These are phyloP conservation scores for Puccinia coronata DNA, from an alignment of 1,284 basidiomycete genomes.

Conservation along the genomic window DNA sequence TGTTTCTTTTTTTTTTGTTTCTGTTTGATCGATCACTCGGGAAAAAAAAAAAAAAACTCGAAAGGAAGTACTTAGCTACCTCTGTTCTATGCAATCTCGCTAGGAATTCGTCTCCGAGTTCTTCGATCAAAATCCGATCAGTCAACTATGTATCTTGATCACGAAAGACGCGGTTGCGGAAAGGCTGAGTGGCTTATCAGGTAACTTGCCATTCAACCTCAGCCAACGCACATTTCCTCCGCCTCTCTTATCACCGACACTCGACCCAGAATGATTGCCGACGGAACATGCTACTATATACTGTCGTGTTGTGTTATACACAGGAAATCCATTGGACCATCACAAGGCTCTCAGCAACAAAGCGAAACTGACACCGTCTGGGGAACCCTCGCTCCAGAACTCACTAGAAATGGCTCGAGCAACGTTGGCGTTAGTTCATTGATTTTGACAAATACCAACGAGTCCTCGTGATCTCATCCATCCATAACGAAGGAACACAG, in stretches of 20 bases:
- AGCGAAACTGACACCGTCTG: conserved; percentile 80
- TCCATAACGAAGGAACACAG: background rate
- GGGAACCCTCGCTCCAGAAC: conserved; percentile 95
- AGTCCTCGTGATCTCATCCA: background rate
- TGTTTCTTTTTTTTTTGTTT: too few species aligned
- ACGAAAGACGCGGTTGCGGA: conserved; percentile 58
- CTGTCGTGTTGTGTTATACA: too few species aligned
- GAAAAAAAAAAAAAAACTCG: too few species aligned
- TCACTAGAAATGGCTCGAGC: conserved; percentile 90
- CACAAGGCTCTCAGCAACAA: conserved; percentile 80
- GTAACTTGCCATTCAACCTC: background rate
- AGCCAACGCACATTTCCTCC: background rate
- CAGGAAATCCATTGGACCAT: conserved; percentile 93
- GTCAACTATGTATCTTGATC: conserved; percentile 65
- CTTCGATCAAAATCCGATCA: conserved; percentile 99
- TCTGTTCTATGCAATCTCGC: background rate
- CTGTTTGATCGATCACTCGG: too few species aligned
- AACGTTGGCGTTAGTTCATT: conserved; percentile 72
- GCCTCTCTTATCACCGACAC: background rate
- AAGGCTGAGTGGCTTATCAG: conserved; percentile 53
- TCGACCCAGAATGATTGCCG: conserved; percentile 64
- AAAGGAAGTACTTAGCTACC: background rate
- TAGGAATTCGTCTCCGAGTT: conserved; percentile 85
- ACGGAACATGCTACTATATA: conserved; percentile 63
- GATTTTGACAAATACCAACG: background rate